A percentile compares a stretch with the other conserved stretches of the same genome.
Conservation (phyloP, 2,329 filamentous ascomycete species). For the Hyphodiscus sp. region DNA sequence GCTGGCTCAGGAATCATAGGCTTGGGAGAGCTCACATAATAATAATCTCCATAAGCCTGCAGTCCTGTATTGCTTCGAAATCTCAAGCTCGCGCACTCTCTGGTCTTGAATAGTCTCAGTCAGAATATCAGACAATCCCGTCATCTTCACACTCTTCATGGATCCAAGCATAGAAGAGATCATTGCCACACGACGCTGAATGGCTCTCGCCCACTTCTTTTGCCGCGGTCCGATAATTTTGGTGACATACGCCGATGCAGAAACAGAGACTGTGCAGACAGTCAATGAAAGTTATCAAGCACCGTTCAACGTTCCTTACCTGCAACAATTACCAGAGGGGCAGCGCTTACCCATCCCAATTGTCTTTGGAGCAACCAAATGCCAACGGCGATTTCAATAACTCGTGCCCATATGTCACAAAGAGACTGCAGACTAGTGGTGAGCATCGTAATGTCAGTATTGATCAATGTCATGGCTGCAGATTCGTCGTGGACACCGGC, state of each 20-base stretch:
- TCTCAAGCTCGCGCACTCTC: too few species aligned
- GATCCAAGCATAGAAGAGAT: slow-evolving; percentile 35
- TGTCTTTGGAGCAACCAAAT: slow-evolving; percentile 33
- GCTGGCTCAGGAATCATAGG: too few species aligned
- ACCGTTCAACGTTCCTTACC: too few species aligned
- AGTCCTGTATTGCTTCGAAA: too few species aligned
- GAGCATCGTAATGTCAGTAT: slow-evolving; percentile 32
- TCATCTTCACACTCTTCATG: slow-evolving; percentile 41
- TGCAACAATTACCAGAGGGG: slow-evolving; percentile 14
- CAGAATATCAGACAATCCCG: slow-evolving; percentile 33
- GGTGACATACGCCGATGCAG: too few species aligned
- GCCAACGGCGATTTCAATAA: slow-evolving; percentile 34
- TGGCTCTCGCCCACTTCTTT: slow-evolving; percentile 34
- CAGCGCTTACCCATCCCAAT: slow-evolving; percentile 27
- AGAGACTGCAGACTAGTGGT: slow-evolving; percentile 23
- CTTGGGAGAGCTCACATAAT: too few species aligned
- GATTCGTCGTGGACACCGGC: slow-evolving; percentile 30
- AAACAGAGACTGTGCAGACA: too few species aligned
- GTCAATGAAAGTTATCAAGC: too few species aligned
- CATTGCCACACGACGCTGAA: slow-evolving; percentile 35
- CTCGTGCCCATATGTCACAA: slow-evolving; percentile 35
- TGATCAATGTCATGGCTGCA: slow-evolving; percentile 39
- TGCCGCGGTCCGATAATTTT: too few species aligned
- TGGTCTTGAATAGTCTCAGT: slow-evolving; percentile 4
- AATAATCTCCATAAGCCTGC: too few species aligned